A percentile compares a stretch with the other conserved stretches of the same genome.
Conservation (phyloP, 805 yeast genomes). For the Candida ponderosae region DNA sequence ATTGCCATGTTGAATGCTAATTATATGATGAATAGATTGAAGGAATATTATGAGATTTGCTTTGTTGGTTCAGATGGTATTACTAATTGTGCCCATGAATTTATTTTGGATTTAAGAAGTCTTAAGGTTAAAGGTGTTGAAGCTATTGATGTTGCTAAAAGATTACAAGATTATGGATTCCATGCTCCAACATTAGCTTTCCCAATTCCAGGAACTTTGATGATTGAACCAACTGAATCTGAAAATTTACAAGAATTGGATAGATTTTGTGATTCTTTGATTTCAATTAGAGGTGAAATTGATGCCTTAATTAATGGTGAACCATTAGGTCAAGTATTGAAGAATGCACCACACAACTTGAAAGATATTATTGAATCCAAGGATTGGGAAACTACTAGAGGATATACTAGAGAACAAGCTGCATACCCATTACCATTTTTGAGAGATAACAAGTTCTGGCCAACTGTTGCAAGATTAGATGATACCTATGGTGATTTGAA, state of each 20-base stretch:
- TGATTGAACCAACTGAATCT: slow-evolving; percentile 98
- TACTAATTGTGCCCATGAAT: slow-evolving; percentile 92
- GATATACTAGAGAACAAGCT: slow-evolving; percentile 88
- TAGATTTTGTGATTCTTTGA: slow-evolving; percentile 82
- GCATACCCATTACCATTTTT: slow-evolving; percentile 84
- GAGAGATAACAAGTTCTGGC: slow-evolving; percentile 83
- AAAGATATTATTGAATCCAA: slow-evolving; percentile 60
- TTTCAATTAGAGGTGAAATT: slow-evolving; percentile 78
- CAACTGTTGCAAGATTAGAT: slow-evolving; percentile 85
- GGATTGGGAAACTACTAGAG: slow-evolving; percentile 72
- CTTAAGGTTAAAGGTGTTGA: slow-evolving; percentile 76
- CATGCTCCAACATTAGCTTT: slow-evolving; percentile 99
- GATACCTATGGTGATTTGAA: slow-evolving; percentile 93
- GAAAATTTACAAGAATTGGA: slow-evolving; percentile 85
- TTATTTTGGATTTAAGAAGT: slow-evolving; percentile 83
- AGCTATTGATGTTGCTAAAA: slow-evolving; percentile 94
- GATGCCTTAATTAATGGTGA: slow-evolving; percentile 60
- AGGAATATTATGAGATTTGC: slow-evolving; percentile 64
- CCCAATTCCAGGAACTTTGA: slow-evolving; percentile 95
- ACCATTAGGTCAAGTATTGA: slow-evolving; percentile 61
- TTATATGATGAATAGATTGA: slow-evolving; percentile 81
- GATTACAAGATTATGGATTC: slow-evolving; percentile 96
- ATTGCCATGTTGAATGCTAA: slow-evolving; percentile 93
- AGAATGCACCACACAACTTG: slow-evolving; percentile 89
- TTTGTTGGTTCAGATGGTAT: slow-evolving; percentile 56